Conservation (phyloP, 805 yeast species). For the Saccharomycopsis vini region DNA sequence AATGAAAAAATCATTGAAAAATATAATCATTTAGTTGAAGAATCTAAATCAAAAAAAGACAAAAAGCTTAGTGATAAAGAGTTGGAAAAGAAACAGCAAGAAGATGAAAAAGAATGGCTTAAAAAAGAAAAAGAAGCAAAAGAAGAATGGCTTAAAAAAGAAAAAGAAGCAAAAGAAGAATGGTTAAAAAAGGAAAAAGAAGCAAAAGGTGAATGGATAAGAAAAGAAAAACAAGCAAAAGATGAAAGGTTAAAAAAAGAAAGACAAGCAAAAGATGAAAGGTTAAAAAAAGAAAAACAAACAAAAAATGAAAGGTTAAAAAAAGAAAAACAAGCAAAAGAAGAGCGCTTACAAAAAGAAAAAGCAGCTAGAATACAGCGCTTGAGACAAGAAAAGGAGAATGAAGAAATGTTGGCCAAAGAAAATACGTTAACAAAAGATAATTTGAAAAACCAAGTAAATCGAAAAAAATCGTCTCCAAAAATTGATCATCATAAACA, state of each 20-base stretch:
- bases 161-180: neutral
- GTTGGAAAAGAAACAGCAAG: neutral
- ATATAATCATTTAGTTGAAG: neutral
- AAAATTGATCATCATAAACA: neutral
- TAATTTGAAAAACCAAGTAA: no score
- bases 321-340: slow-evolving; percentile 3
- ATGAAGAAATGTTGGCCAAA: no score
- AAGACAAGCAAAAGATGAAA: slow-evolving; percentile 1
- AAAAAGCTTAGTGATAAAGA: neutral
- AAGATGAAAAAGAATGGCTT: slow-evolving; percentile 4
- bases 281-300: slow-evolving; percentile 4
- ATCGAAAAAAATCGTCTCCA: neutral
- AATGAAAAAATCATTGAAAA: slow-evolving; percentile 7
- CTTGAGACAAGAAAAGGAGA: no score
- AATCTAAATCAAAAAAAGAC: neutral
- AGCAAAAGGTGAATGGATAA: slow-evolving; percentile 1
- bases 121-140: slow-evolving; percentile 4
- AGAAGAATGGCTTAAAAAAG: slow-evolving; percentile 1
- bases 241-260: neutral
- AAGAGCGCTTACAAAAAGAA: slow-evolving; percentile 3
- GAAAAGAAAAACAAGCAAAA: slow-evolving; percentile 1
- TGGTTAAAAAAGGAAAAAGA: neutral
- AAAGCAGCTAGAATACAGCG: slow-evolving; percentile 5
- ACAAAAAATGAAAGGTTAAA: slow-evolving; percentile 1
- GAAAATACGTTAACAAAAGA: no score